Percentiles rank a stretch among this genome's conserved stretches.
phyloP scores from a whole-genome alignment of 495 filamentous ascomycete species.

The Neurospora sp. region DNA sequence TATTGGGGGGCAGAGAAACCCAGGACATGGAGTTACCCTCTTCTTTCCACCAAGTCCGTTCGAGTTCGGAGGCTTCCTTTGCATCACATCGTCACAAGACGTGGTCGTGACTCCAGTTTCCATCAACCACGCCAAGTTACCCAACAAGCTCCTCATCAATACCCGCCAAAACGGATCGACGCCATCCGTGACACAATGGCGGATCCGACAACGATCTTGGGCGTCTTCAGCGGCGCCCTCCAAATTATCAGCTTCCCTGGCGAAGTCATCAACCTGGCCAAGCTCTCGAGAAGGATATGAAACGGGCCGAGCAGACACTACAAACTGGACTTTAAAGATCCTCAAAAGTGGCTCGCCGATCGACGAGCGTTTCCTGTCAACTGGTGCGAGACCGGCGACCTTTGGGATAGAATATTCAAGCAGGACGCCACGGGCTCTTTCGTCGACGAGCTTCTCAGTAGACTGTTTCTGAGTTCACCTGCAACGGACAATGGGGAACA shows the following conservation, averaged over 20 bases:
- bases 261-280: neutral
- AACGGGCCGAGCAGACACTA: neutral
- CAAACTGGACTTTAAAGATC: neutral
- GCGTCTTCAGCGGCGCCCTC: neutral
- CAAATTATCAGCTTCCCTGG: neutral
- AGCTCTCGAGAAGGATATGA: neutral
- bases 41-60: too few relatives aligned
- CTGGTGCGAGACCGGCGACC: neutral
- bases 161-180: too few relatives aligned
- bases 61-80: too few relatives aligned
- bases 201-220: neutral
- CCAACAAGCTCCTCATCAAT: too few relatives aligned
- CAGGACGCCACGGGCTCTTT: neutral
- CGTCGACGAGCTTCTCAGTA: neutral
- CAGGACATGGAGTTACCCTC: too few relatives aligned
- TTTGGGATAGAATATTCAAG: neutral
- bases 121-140: too few relatives aligned
- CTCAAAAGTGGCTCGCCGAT: too few relatives aligned
- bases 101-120: too few relatives aligned
- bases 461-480: neutral
- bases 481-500: neutral
- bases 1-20: too few relatives aligned
- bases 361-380: neutral
- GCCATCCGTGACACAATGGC: neutral
- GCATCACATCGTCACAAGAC: too few relatives aligned